These are phyloP conservation scores for Clarireedia monteithiana DNA, from an alignment of 2,329 filamentous ascomycete genomes.

Conservation along the genomic window DNA sequence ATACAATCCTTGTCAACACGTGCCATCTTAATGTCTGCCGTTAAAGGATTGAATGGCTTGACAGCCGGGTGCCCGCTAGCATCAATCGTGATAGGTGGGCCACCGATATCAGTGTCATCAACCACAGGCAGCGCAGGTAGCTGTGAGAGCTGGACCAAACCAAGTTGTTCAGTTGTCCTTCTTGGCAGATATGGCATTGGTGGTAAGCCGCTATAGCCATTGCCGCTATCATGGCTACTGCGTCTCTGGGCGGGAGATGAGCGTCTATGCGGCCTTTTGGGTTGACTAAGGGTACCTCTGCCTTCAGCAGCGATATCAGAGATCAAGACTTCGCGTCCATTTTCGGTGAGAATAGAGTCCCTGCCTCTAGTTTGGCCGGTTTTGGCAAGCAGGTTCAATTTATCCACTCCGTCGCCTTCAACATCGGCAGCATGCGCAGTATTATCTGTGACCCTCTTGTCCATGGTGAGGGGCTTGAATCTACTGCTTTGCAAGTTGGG, in stretches of 20 bases:
- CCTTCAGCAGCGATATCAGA: conserved; percentile 56
- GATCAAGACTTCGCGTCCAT: conserved; percentile 64
- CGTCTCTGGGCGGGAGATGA: conserved; percentile 11
- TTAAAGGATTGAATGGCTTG: conserved; percentile 42
- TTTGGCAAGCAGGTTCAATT: conserved; percentile 59
- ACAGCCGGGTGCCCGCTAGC: conserved; percentile 41
- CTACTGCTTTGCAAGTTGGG: conserved; percentile 38
- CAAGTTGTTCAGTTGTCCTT: conserved; percentile 58
- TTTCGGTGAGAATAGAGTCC: conserved; percentile 61
- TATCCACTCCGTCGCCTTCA: conserved; percentile 68
- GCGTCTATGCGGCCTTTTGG: conserved; percentile 36
- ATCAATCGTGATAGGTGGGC: conserved; percentile 54
- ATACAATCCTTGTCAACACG: conserved; percentile 85
- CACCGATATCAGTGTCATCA: conserved; percentile 79
- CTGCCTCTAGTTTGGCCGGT: conserved; percentile 55
- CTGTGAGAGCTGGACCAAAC: conserved; percentile 60
- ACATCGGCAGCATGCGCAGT: conserved; percentile 64
- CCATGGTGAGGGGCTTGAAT: conserved; percentile 30
- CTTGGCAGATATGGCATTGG: conserved; percentile 50
- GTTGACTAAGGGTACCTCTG: conserved; percentile 47
- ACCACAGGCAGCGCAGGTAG: conserved; percentile 60
- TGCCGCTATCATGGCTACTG: conserved; percentile 17
- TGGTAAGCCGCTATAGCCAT: conserved; percentile 45
- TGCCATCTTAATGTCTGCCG: conserved; percentile 64
- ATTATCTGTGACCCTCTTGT: conserved; percentile 53